Base-by-base conservation (phyloP, 202 grass and related monocot genomes). In the Elaeis oleifera region DNA sequence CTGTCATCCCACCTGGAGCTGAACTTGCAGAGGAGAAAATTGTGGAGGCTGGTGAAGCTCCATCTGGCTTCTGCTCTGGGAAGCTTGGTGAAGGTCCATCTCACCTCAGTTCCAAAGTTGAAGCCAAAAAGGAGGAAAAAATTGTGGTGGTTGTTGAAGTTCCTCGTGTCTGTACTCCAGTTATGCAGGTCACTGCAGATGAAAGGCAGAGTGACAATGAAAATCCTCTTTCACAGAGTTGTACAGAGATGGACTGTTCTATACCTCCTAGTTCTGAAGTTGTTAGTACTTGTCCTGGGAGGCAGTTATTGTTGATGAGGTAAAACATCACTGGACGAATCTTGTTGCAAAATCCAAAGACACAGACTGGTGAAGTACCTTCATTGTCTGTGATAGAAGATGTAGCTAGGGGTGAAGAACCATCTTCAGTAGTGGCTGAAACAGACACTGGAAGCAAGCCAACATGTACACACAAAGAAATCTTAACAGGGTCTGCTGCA, bases 1-100 rank as follows among this genome's bases (percentile, higher is more conserved):
- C 26, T 55, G 51, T 28, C 28, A n/a, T 56, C 13, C 13, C n/a
- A 32, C 55, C 52, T 44, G 16, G 21, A 20, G 25, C 14, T 54
- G 51, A 55, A 55, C 25, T 55, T 68, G 3, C 27, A 13, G 28
- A 56, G n/a, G 14, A 53, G 16, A 17, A 44, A 13, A 11, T 44
- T 68, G 53, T 39, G 27, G 54, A 56, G 51, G 17, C 28, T 16
- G 25, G 29, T 68, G 65, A 68, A 17, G 26, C 3, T 56, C 27
- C 16, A 29, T 27, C 26, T 55, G 51, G 18, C 28, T 44, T 11
- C 11, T 3, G 9, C 9, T 44, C 36, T 44, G 36, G 11, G 36
- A 44, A 44, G 36, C 36, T 3, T 44, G 9, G 11, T 44, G 9
- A 13, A 44, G 36, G 9, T 44, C 36, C 24, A 53, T 29, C 19